Evolutionary conservation across 192 early-diverging fungal genomes (phyloP), one percentile per base, ranked within the genome.

Genomic region (Backusella morwellensis): DNA sequence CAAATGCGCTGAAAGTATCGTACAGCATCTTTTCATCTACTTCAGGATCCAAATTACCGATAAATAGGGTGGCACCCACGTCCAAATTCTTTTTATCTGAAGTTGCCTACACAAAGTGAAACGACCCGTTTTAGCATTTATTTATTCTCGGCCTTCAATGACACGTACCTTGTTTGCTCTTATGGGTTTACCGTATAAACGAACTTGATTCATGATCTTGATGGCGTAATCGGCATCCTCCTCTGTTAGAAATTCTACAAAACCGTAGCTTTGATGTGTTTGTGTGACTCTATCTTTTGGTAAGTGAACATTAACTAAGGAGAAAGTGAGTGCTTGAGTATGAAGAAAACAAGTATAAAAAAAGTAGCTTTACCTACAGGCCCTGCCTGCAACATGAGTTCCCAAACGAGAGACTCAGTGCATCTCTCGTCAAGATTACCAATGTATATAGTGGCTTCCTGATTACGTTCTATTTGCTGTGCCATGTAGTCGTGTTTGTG

Each of bases 231-330:
- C 95, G 4, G 97, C 96, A 77, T 99, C 98, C 67, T 97, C 95
- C 76, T 96, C 91, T 3, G 92, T 91, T 78, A 94, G 88, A 80
- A 96, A 99, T 86, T 98, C 97, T 68, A 92, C 93, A 83, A 99
- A 99, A 17, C 95, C 98, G 80, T 94, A 99, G 44, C 97, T 96
- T 77, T 97, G 95, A 82, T 96, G 93, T 54, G 87, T 88, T 85
- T 96, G 94, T 23, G 98, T 97, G 11, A 99, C 94, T 67, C 98
- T 87, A 84, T 99, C 98, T 84, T 97, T 98, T 35, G 98, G 98
- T 73, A 99, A 79, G 78, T 98, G 93, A n/a, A 98, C 96, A 80
- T 96, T 96, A 6, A 95, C 95, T 82, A 85, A 29, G 15, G 40
- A 32, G 42, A 68, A 19, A 50, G 47, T 5, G 29, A 14, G 15